Evolutionary conservation across 176 grass and related monocot genomes (phyloP), one percentile per base, ranked within the genome.

Genomic region (Puya raimondii): DNA sequence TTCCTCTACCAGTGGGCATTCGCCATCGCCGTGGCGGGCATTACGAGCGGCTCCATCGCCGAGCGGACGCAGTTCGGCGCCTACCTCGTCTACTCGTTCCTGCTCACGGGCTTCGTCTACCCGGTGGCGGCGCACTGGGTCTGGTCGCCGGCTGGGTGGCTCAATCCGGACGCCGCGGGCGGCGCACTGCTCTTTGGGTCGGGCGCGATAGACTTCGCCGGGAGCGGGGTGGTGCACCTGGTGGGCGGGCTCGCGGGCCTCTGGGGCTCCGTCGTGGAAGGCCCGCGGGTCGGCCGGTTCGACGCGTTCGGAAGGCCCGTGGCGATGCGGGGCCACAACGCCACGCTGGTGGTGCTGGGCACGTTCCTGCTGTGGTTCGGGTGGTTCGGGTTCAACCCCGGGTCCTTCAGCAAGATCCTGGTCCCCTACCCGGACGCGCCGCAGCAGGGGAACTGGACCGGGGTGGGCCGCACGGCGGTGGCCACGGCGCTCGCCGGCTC

Each of bases 291-390:
- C 27, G 56, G 48, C 0, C 48, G 68, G 33, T 79, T 79, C 33
- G 66, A 78, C 10, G 66, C 15, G 50, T 42, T 63, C 33, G 75
- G 75, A 7, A 78, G 51, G 65, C 75, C 52, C 5, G 16, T 63
- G 2, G 10, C 15, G 11, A 78, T 78, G 23, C 25, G 66, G 2
- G 75, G 75, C 49, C 75, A 78, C 21, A 78, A 68, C 61, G 27
- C 75, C 9, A 70, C 75, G 10, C 51, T 78, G 10, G 75, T 69
- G 51, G 75, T 78, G 27, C 64, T 78, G 8, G 75, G 75, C 51
- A 78, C 66, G 14, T 78, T 78, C 26, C 61, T 78, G 59, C n/a
- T 78, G 23, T 78, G 75, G 75, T 63, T 78, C 49, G 75, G 75
- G 13, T 78, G 53, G 75, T 64, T 78, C 53, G 75, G 75, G n/a